Base-by-base conservation (phyloP, 495 filamentous ascomycete species). In the Aspergillus bridgeri region DNA sequence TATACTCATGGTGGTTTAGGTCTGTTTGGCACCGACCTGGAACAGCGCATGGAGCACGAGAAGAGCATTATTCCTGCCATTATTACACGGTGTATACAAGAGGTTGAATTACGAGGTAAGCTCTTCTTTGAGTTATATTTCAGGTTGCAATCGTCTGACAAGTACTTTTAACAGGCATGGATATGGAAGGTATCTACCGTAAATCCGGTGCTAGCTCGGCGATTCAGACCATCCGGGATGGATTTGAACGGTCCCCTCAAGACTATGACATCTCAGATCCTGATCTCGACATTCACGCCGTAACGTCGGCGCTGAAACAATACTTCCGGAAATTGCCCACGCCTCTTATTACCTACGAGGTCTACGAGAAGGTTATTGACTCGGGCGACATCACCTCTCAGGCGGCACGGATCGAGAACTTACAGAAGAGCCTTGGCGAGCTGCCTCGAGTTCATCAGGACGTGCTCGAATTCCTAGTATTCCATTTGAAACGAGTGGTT, bases 131-230 rank as follows among this genome's bases (percentile, higher is more conserved):
- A 23, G 18, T 21, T 6, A 13, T 17, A 42, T 25, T 24, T 44
- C 20, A 17, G 0, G 20, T 22, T 11, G 19, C 21, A 17, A 9
- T 19, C 53, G 42, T 13, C 48, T 21, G 11, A 24, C 57, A 46
- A 48, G 56, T 48, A 25, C 17, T 42, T 42, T 38, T 9, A 38
- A n/a, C 54, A 85, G 94, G 94, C 45, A 97, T 99, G 92, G 92
- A 98, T 66, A 83, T 95, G 68, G 93, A 98, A 74, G 95, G 95
- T 51, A 96, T 99, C 61, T 99, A 99, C 77, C 86, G 95, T 60
- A 99, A 99, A 78, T 93, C 91, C 29, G 95, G 95, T 50, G 93
- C 92, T 63, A 87, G 87, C 54, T 87, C 87, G 2, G 89, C 91
- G 60, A 88, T 95, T 69, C 94, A 96, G 68, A 76, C 79, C 45